These are phyloP conservation scores for Penstemon newberryi DNA, from an alignment of 257 asterid species.

Conservation along the genomic window DNA sequence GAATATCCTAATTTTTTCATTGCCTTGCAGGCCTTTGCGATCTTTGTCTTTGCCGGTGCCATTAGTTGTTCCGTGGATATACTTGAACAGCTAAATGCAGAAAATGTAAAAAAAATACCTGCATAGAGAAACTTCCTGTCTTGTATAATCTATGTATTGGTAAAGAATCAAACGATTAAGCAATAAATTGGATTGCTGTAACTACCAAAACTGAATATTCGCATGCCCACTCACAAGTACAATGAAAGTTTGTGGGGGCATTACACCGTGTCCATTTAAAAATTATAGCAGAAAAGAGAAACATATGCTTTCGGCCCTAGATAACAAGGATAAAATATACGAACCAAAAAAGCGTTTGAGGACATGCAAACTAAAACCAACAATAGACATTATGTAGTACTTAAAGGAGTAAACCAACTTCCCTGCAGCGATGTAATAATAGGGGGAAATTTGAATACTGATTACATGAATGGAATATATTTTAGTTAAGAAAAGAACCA, in stretches of 20 bases:
- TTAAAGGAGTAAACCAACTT: constrained; percentile 1
- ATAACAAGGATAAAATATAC: constrained; percentile 2
- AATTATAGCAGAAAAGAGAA: not conserved
- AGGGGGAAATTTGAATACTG: not conserved
- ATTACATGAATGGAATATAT: not conserved
- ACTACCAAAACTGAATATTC: constrained; percentile 1
- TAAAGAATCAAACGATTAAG: not conserved
- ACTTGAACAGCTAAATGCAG: constrained; percentile 5
- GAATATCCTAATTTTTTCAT: constrained; percentile 42
- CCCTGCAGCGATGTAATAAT: not conserved
- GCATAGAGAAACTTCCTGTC: not conserved
- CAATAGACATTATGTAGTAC: not conserved
- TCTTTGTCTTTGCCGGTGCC: constrained; percentile 28
- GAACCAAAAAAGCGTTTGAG: not conserved
- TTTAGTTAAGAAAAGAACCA: not conserved
- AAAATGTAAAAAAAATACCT: not conserved
- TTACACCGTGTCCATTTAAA: not conserved
- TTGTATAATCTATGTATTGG: not conserved
- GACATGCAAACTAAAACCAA: not conserved
- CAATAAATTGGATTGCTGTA: not conserved
- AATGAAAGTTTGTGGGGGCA: not conserved
- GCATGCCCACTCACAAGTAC: not conserved
- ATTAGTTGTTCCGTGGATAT: constrained; percentile 22
- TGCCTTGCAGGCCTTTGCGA: constrained; percentile 39
- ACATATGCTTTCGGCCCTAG: not conserved